These are phyloP conservation scores for Nematodospora valgi DNA, from an alignment of 805 yeast genomes.

Conservation along the genomic window DNA sequence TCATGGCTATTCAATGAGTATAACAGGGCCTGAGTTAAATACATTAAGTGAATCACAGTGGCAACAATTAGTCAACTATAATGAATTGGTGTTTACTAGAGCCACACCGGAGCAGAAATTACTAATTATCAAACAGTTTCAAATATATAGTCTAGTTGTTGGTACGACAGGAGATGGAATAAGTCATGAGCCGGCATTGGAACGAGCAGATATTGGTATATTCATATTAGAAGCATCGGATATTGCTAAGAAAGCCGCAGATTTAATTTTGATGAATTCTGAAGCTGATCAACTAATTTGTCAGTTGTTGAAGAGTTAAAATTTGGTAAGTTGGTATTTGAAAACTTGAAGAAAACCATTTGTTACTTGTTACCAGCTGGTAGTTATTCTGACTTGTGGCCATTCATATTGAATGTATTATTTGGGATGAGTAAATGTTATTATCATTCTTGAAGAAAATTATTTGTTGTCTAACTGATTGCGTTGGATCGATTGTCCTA, in stretches of 20 bases:
- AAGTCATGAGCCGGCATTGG: conserved; percentile 34
- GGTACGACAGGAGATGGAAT: conserved; percentile 39
- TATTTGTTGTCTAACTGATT: conserved; percentile 48
- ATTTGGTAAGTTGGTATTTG: conserved; percentile 46
- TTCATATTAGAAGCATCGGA: conserved; percentile 28
- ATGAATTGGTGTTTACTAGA: conserved; percentile 40
- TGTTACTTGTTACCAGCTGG: conserved; percentile 53
- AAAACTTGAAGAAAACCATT: conserved; percentile 45
- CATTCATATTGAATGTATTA: conserved; percentile 44
- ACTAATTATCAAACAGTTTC: conserved; percentile 45
- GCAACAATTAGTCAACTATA: conserved; percentile 34
- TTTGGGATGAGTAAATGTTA: conserved; percentile 46
- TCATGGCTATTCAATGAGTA: conserved; percentile 18
- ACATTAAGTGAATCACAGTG: conserved; percentile 37
- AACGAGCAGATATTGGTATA: conserved; percentile 33
- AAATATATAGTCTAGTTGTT: conserved; percentile 23
- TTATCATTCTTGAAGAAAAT: conserved; percentile 50
- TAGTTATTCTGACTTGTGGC: conserved; percentile 48
- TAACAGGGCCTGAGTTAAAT: conserved; percentile 31
- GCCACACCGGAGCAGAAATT: conserved; percentile 52
- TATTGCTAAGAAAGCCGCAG: conserved; percentile 38
- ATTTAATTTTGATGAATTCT: conserved; percentile 25
- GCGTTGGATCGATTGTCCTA: conserved; percentile 41
- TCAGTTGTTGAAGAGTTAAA: conserved; percentile 33
- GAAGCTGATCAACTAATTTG: conserved; percentile 14